Percentiles rank a stretch among this genome's conserved stretches.
Conservation (phyloP, 1,284 basidiomycete species). For the Tylopilus sp. region DNA sequence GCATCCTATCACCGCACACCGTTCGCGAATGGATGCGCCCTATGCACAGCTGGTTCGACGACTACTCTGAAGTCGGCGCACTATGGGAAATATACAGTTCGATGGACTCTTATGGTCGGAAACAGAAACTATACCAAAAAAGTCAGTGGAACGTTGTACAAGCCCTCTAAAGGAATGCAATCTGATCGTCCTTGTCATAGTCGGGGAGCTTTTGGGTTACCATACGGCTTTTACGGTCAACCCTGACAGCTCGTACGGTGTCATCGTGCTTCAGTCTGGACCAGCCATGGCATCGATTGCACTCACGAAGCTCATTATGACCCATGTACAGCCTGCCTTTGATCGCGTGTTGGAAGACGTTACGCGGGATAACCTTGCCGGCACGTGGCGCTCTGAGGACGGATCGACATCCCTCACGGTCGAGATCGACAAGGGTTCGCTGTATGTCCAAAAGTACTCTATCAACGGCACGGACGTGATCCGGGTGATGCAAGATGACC, state of each 20-base stretch:
- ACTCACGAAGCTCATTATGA: slow-evolving; percentile 51
- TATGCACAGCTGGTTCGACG: slow-evolving; percentile 53
- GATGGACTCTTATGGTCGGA: slow-evolving; percentile 46
- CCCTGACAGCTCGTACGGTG: slow-evolving; percentile 58
- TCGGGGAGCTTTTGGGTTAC: slow-evolving; percentile 57
- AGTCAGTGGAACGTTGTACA: slow-evolving; percentile 20
- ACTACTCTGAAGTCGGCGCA: slow-evolving; percentile 54
- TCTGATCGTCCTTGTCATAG: slow-evolving; percentile 35
- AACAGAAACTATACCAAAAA: slow-evolving; percentile 51
- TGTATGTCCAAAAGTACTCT: slow-evolving; percentile 34
- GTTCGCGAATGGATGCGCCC: slow-evolving; percentile 58
- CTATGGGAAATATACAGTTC: slow-evolving; percentile 61
- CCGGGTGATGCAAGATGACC: slow-evolving; percentile 25
- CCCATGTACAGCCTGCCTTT: slow-evolving; percentile 54
- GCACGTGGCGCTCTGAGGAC: slow-evolving; percentile 33
- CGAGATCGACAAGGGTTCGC: slow-evolving; percentile 32
- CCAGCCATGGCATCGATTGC: slow-evolving; percentile 48
- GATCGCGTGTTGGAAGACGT: slow-evolving; percentile 45
- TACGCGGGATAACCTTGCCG: slow-evolving; percentile 21
- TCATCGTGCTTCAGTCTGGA: slow-evolving; percentile 58
- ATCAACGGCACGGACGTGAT: slow-evolving; percentile 36
- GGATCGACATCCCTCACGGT: slow-evolving; percentile 19
- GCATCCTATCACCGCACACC: slow-evolving; percentile 49
- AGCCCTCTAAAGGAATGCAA: background rate
- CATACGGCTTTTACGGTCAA: slow-evolving; percentile 58